Evolutionary conservation across 306 rosid species (phyloP), one percentile per base, ranked within the genome.

Genomic region (Ormosia semicastrata): DNA sequence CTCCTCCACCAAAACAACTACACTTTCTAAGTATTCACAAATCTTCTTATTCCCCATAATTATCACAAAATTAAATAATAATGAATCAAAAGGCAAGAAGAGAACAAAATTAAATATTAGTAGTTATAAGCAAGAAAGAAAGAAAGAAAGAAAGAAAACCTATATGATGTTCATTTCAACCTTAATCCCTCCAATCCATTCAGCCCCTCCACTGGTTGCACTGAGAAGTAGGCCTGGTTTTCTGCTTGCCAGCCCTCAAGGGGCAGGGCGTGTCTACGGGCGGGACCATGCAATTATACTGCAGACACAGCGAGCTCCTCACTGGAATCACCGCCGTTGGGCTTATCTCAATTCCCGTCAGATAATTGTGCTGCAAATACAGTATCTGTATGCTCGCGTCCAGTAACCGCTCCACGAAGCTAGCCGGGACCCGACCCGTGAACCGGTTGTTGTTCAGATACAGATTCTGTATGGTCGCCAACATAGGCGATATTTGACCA

Each of bases 221-320:
- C 81, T 96, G 99, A 11, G 85, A n/a, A 3, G 85, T 85, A 0
- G 99, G 99, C 69, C 99, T 81, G 0, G 95, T 76, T 77, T 82
- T 96, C 93, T 90, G 89, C 0, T 60, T 93, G 4, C 99, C 99
- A 2, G 98, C 89, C 74, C 84, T 89, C 44, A 89, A 78, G 4
- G 99, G 99, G 83, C 99, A 96, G 0, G 98, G 97, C 3, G 98
- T 79, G 87, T 87, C 88, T 15, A 96, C 77, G 63, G 99, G 99
- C 2, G 95, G 98, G 69, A 96, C 98, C 99, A 96, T 96, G 44
- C 99, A 96, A 17, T 96, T 96, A 15, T 93, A 96, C 89, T 96
- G 97, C 24, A 96, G 90, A 85, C 99, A 96, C 88, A 96, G 34
- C 3, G 97, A 94, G 57, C 89, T 93, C 75, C 99, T 93, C 77